Evolutionary conservation across 2,329 filamentous ascomycete genomes (phyloP), one percentile per base, ranked within the genome.

Genomic region (Leptosphaerulina australis): DNA sequence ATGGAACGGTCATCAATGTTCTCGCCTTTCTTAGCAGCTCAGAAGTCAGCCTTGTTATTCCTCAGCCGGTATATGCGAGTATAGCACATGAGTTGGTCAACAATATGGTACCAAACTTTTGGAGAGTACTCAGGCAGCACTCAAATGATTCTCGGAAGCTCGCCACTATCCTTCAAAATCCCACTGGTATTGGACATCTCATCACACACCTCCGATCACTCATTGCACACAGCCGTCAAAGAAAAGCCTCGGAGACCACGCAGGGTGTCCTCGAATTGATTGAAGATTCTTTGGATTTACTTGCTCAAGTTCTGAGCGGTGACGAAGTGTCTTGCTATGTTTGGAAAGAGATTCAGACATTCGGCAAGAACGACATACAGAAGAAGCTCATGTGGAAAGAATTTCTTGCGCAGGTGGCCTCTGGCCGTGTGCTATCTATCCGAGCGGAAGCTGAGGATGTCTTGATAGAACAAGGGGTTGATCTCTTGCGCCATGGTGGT

Each of bases 41-140:
- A n/a, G 58, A 53, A 0, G 84, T 88, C 64, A 81, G 82, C 59
- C 79, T 93, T 39, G 77, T 79, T 34, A 71, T 77, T 2, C 86
- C 90, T 3, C 82, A 82, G 24, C 86, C 92, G 1, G 76, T 84
- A 53, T 83, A 85, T 48, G 85, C 90, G 15, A 88, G 91, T 61
- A 83, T 97, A 24, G 78, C 93, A 43, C 86, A 91, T 65, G 76
- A 83, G 3, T 75, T 99, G 26, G 84, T 95, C 50, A 86, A 82
- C 12, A 83, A 86, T 24, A 91, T 88, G 20, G 77, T 91, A 6
- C 88, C 90, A 1, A 89, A 92, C 66, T 96, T 93, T 72, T 97
- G 94, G 93, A 68, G 78, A 3, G 21, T 43, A 3, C 28, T 63
- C n/a, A 49, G 45, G 15, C 47, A 56, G 10, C 34, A 17, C 5